Percentiles rank a stretch among this genome's conserved stretches.
These are phyloP conservation scores for Yarrowia osloensis DNA, from an alignment of 805 yeast species.

Conservation along the genomic window DNA sequence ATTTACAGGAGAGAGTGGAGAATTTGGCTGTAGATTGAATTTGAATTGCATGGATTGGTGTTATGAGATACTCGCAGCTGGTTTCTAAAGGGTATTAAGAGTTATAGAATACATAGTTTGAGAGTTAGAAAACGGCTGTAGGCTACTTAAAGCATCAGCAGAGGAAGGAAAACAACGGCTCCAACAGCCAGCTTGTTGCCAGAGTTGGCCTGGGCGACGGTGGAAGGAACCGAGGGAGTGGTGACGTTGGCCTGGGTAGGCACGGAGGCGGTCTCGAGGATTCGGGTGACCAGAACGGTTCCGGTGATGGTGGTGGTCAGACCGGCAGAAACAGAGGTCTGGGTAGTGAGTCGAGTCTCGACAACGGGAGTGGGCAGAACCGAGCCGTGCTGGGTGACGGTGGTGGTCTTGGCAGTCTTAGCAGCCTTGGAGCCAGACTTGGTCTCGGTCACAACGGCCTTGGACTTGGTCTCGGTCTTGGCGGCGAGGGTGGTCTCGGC, in stretches of 20 bases:
- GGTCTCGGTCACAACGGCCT: no score
- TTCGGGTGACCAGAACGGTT: background rate
- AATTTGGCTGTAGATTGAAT: no score
- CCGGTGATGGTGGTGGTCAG: background rate
- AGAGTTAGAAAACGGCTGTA: no score
- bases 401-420: background rate
- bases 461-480: background rate
- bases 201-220: background rate
- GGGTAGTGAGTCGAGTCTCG: background rate
- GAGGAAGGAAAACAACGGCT: background rate
- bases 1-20: no score
- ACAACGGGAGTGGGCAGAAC: no score
- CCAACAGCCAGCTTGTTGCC: background rate
- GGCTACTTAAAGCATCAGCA: background rate
- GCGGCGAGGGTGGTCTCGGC: background rate
- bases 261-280: background rate
- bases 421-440: background rate
- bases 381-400: background rate
- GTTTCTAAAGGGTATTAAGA: background rate
- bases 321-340: background rate
- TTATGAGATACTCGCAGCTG: no score
- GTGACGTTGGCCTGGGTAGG: background rate
- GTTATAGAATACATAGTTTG: background rate
- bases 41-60: no score
- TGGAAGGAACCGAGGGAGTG: background rate